Conservation (phyloP, 768 basidiomycete species). For the Clitopilus hobsonii region DNA sequence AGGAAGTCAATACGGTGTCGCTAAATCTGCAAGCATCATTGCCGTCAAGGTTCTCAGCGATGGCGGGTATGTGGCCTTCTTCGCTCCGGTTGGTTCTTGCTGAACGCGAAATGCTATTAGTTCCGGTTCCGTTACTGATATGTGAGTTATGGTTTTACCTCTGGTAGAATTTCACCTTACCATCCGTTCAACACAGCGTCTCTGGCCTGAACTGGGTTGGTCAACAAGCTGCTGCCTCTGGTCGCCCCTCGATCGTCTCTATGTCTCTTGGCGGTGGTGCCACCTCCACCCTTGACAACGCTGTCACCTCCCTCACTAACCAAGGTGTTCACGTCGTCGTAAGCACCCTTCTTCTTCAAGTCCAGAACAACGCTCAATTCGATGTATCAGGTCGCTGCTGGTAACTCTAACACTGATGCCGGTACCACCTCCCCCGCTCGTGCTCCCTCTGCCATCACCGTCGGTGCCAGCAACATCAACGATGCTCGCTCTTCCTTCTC, state of each 20-base stretch:
- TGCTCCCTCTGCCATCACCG: conserved; percentile 25
- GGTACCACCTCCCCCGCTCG: conserved; percentile 24
- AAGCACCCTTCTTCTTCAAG: background rate
- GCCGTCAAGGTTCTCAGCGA: conserved; percentile 39
- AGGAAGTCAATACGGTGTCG: conserved; percentile 29
- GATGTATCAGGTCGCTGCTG: conserved; percentile 16
- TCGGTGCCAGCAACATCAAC: conserved; percentile 25
- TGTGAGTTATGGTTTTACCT: conserved; percentile 11
- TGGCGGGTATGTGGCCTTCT: conserved; percentile 16
- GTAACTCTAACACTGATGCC: conserved; percentile 24
- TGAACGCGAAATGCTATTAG: background rate
- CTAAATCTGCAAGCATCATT: conserved; percentile 23
- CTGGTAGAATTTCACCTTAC: background rate
- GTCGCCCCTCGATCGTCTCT: conserved; percentile 3
- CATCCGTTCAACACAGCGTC: background rate
- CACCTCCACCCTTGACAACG: conserved; percentile 1
- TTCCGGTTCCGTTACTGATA: conserved; percentile 14
- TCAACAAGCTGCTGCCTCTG: background rate
- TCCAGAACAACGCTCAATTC: too few relatives aligned
- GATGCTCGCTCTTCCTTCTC: conserved; percentile 27
- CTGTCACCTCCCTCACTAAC: conserved; percentile 3
- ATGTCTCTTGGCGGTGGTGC: conserved; percentile 4
- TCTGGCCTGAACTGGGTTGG: conserved; percentile 4
- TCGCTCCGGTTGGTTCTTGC: background rate
- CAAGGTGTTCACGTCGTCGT: conserved; percentile 25